Evolutionary conservation across 1,284 basidiomycete genomes (phyloP).

Genomic region (Rhodotorula sp.): DNA sequence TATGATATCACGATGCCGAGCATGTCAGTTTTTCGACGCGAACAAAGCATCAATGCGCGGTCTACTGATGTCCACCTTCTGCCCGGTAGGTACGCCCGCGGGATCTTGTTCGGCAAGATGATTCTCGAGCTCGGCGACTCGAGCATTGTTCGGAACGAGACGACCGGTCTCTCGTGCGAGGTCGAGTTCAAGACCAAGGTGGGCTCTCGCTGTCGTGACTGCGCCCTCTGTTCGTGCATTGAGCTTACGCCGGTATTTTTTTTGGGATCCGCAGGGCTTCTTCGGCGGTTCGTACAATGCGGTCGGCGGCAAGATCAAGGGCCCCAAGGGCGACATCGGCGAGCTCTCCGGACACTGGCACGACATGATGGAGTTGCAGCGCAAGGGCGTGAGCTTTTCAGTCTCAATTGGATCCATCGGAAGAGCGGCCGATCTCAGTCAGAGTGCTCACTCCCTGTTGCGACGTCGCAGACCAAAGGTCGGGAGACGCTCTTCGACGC

Average conservation of each 20-base stretch:
- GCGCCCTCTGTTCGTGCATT: no score
- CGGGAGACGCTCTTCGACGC: conserved; percentile 79
- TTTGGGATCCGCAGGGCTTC: conserved; percentile 69
- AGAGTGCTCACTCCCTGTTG: background rate
- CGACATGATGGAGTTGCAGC: conserved; percentile 83
- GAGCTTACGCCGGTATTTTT: background rate
- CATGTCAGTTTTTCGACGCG: conserved; percentile 57
- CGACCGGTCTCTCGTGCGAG: conserved; percentile 72
- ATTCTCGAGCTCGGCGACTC: conserved; percentile 92
- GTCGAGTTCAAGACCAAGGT: conserved; percentile 98
- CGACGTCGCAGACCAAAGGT: conserved; percentile 2
- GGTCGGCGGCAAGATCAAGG: conserved; percentile 75
- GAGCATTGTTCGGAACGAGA: conserved; percentile 79
- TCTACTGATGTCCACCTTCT: no score
- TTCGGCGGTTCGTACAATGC: conserved; percentile 93
- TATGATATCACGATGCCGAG: conserved; percentile 92
- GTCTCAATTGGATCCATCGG: conserved; percentile 46
- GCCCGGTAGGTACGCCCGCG: conserved; percentile 78
- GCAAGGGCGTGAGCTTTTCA: conserved; percentile 54
- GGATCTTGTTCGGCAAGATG: conserved; percentile 98
- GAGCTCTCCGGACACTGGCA: conserved; percentile 92
- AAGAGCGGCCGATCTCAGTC: background rate
- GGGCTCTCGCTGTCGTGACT: conserved; percentile 11
- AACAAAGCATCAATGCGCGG: background rate
- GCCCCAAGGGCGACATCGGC: conserved; percentile 67